Evolutionary conservation across 768 basidiomycete species (phyloP).

Genomic region (Xerocomus spinulosus): DNA sequence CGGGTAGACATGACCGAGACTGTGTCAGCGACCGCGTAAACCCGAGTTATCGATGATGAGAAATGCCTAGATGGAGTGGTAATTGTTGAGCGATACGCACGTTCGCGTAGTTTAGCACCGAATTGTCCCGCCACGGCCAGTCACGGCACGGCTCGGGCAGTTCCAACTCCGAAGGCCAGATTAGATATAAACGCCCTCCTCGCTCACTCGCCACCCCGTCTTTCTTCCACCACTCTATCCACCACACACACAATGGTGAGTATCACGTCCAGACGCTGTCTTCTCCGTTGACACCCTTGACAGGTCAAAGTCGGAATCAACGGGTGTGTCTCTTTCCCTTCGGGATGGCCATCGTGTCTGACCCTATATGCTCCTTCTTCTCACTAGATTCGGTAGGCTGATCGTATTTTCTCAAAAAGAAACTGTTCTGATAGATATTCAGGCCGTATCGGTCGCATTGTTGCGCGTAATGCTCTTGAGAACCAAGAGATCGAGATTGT

Average conservation of each 20-base stretch:
- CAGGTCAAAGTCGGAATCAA: constrained; percentile 93
- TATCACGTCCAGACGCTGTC: neutral
- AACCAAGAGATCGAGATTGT: constrained; percentile 76
- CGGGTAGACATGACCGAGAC: neutral
- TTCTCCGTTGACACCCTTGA: constrained; percentile 1
- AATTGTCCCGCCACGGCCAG: neutral
- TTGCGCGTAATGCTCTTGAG: constrained; percentile 88
- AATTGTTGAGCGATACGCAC: neutral
- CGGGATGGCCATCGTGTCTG: constrained; percentile 7
- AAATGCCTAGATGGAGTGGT: neutral
- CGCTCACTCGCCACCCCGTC: constrained; percentile 3
- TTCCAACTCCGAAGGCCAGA: constrained; percentile 28
- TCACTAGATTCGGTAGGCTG: constrained; percentile 65
- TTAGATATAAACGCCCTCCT: constrained; percentile 25
- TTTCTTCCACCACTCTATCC: constrained; percentile 6
- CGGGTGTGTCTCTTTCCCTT: constrained; percentile 55
- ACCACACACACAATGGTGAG: constrained; percentile 25
- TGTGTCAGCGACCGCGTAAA: neutral
- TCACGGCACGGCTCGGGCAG: constrained; percentile 13
- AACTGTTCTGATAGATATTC: constrained; percentile 14
- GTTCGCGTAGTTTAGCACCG: neutral
- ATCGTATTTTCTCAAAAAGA: neutral
- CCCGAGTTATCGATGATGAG: neutral
- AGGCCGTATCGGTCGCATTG: constrained; percentile 99
- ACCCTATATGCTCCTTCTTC: constrained; percentile 9